Evolutionary conservation across 495 filamentous ascomycete genomes (phyloP).

Genomic region (Daldinia bambusicola): DNA sequence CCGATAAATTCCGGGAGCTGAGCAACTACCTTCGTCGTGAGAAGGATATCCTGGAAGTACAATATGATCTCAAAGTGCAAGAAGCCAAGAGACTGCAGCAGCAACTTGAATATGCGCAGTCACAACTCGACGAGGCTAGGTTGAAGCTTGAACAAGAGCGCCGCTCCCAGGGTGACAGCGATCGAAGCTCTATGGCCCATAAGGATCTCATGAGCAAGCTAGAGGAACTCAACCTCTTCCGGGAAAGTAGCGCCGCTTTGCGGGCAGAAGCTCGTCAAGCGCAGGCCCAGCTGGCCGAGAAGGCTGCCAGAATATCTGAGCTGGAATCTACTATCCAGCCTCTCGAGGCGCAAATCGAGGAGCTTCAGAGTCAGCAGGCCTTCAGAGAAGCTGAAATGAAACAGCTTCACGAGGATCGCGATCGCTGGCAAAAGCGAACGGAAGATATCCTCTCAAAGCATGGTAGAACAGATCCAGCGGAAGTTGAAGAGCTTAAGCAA

Average conservation of each 20-base stretch:
- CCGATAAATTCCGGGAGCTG: constrained; percentile 80
- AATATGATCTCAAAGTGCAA: constrained; percentile 86
- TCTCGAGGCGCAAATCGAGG: constrained; percentile 76
- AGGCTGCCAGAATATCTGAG: constrained; percentile 76
- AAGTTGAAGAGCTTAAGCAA: constrained; percentile 85
- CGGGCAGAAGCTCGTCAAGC: constrained; percentile 85
- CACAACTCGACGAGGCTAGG: constrained; percentile 84
- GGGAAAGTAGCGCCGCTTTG: constrained; percentile 89
- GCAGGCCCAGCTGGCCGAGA: constrained; percentile 76
- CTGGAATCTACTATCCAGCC: constrained; percentile 82
- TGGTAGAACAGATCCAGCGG: constrained; percentile 91
- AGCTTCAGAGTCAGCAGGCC: constrained; percentile 80
- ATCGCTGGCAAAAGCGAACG: constrained; percentile 90
- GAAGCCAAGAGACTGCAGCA: constrained; percentile 88
- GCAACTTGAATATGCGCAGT: constrained; percentile 85
- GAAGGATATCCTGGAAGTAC: constrained; percentile 97
- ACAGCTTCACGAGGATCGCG: constrained; percentile 84
- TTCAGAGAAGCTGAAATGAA: constrained; percentile 86
- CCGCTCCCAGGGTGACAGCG: constrained; percentile 75
- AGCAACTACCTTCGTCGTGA: constrained; percentile 92
- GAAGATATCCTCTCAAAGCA: constrained; percentile 96
- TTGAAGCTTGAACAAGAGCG: constrained; percentile 90
- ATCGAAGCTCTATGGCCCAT: constrained; percentile 75
- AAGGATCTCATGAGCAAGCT: constrained; percentile 92
- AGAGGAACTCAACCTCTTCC: constrained; percentile 92